Conservation (phyloP, 1,284 basidiomycete genomes). For the Rhizopogon hawkerae region DNA sequence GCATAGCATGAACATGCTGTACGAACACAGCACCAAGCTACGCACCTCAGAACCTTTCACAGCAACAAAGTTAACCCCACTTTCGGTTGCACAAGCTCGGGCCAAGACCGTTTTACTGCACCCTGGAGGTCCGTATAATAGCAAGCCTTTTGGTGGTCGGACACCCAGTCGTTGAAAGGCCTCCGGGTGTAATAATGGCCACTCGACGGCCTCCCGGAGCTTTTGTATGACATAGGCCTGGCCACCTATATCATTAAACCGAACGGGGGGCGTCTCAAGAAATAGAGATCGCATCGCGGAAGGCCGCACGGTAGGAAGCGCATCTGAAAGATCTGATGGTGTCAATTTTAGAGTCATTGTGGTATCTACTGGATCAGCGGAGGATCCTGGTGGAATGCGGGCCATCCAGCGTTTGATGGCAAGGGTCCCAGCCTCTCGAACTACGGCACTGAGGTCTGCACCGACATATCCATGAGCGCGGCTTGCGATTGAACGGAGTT, state of each 20-base stretch:
- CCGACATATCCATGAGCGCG: conserved; percentile 96
- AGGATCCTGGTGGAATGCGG: conserved; percentile 18
- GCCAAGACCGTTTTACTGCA: conserved; percentile 97
- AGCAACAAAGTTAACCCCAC: conserved; percentile 95
- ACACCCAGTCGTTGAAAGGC: conserved; percentile 86
- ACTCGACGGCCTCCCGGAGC: conserved; percentile 84
- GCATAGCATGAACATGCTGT: conserved; percentile 4
- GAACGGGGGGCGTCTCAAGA: conserved; percentile 76
- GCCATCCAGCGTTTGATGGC: conserved; percentile 81
- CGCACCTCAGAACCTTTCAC: conserved; percentile 92
- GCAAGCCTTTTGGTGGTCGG: conserved; percentile 79
- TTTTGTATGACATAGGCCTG: conserved; percentile 74
- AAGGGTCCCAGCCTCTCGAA: conserved; percentile 87
- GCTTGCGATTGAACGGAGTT: conserved; percentile 62
- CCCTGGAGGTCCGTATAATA: conserved; percentile 95
- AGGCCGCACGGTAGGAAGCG: conserved; percentile 77
- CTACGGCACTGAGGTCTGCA: conserved; percentile 86
- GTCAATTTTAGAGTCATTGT: conserved; percentile 40
- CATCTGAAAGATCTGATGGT: conserved; percentile 57
- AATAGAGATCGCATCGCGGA: conserved; percentile 94
- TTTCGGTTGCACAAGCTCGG: conserved; percentile 89
- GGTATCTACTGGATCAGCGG: conserved; percentile 8
- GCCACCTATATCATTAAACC: conserved; percentile 87
- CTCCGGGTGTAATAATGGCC: conserved; percentile 84
- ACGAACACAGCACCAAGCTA: background rate